These are phyloP conservation scores for Nannizziopsis barbatae DNA, from an alignment of 2,329 filamentous ascomycete species.

Conservation along the genomic window DNA sequence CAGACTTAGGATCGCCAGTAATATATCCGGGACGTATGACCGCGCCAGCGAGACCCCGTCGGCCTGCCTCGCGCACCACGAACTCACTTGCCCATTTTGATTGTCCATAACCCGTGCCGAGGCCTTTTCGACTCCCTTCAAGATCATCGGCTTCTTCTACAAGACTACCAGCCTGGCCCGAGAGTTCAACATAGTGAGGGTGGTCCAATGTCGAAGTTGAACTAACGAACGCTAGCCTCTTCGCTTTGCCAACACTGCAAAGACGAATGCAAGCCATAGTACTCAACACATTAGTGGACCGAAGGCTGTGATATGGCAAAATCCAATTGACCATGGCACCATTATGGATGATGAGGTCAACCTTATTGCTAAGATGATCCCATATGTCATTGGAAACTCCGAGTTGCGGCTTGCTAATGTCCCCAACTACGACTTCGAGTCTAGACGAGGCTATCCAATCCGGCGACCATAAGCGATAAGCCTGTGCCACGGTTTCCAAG, in stretches of 20 bases:
- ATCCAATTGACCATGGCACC: conserved; percentile 74
- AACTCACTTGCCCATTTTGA: conserved; percentile 72
- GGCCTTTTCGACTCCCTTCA: conserved; percentile 59
- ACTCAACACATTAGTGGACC: conserved; percentile 64
- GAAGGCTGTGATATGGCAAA: conserved; percentile 60
- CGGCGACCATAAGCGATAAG: conserved; percentile 68
- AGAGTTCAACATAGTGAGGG: conserved; percentile 66
- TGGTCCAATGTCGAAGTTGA: conserved; percentile 76
- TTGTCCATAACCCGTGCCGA: conserved; percentile 83
- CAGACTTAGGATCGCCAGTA: conserved; percentile 58
- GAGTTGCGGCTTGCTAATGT: conserved; percentile 60
- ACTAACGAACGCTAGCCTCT: conserved; percentile 69
- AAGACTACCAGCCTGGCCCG: conserved; percentile 51
- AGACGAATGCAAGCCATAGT: conserved; percentile 67
- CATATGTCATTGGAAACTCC: conserved; percentile 58
- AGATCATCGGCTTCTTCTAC: conserved; percentile 70
- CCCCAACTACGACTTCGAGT: conserved; percentile 59
- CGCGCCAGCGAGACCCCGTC: conserved; percentile 60
- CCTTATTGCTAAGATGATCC: conserved; percentile 52
- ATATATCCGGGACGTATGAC: conserved; percentile 81
- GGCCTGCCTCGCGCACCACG: conserved; percentile 66
- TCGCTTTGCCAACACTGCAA: conserved; percentile 65
- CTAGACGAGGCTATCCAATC: conserved; percentile 37
- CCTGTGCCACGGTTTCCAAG: conserved; percentile 55
- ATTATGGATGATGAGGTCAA: conserved; percentile 71